phyloP scores from a whole-genome alignment of 192 early-diverging fungal genomes.

The Mortierella antarctica region DNA sequence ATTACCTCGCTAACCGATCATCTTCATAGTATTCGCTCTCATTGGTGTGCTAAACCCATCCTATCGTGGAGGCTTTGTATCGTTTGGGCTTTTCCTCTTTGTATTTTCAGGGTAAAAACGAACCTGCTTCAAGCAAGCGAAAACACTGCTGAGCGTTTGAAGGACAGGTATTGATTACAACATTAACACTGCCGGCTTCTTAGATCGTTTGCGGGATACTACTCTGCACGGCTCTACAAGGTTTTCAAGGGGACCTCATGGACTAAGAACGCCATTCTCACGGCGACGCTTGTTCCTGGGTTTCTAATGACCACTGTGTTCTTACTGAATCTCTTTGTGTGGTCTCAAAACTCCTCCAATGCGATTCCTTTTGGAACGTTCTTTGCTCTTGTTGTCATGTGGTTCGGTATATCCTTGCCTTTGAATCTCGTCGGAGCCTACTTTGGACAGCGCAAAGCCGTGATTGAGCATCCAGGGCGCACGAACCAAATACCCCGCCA shows the following conservation, averaged over 20 bases:
- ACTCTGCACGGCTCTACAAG: constrained; percentile 74
- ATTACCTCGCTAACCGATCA: no score
- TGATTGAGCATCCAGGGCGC: constrained; percentile 87
- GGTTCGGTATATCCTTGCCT: constrained; percentile 84
- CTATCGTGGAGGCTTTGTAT: constrained; percentile 72
- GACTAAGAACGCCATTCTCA: constrained; percentile 75
- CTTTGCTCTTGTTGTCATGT: constrained; percentile 79
- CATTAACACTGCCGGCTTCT: not conserved
- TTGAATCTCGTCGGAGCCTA: constrained; percentile 87
- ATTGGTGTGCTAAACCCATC: constrained; percentile 73
- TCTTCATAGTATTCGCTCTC: constrained; percentile 59
- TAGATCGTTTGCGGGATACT: constrained; percentile 71
- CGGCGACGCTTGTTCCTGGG: constrained; percentile 68
- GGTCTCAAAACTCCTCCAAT: constrained; percentile 85
- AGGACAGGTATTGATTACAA: no score
- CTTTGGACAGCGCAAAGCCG: constrained; percentile 80
- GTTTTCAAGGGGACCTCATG: constrained; percentile 76
- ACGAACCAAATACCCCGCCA: constrained; percentile 94
- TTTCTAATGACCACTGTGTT: constrained; percentile 72
- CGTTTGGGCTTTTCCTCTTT: constrained; percentile 65
- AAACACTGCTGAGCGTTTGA: no score
- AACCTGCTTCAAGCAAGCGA: no score
- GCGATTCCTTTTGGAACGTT: constrained; percentile 95
- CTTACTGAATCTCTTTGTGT: constrained; percentile 87
- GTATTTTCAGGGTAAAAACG: constrained; percentile 60